Evolutionary conservation across 2,329 filamentous ascomycete species (phyloP), one percentile per base, ranked within the genome.

Genomic region (Fusarium globosum): DNA sequence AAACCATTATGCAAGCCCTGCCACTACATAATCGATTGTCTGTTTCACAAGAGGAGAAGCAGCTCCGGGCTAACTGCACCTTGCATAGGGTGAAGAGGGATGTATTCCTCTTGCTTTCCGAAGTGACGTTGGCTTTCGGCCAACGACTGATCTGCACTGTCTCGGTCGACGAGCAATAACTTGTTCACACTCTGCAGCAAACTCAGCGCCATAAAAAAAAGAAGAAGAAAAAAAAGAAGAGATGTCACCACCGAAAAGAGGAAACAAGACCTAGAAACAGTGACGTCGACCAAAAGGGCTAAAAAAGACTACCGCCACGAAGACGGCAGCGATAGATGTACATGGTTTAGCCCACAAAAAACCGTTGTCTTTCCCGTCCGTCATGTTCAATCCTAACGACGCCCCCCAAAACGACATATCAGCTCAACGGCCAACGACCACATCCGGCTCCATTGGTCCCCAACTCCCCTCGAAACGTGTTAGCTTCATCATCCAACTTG

Each of bases 301-400:
- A 46, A 49, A 26, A 69, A 42, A 21, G 21, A 42, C 26, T 51
- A 51, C 55, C 43, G 36, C 59, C 59, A 53, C 51, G n/a, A 62
- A 61, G 55, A 58, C 20, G n/a, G 41, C 55, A 58, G 55, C 41
- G 39, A 65, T 72, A 63, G 63, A 71, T 48, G 43, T 28, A 15
- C 62, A 63, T 59, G 60, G 65, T 61, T 58, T 42, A 76, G 43
- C 70, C 74, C 74, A 76, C 67, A 72, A 76, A 76, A 76, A 75
- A 58, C 73, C 71, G 72, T 76, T 76, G 70, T 57, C 64, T 67
- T 72, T 65, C 64, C 41, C 41, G 51, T 53, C 55, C 14, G 30
- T 71, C 72, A 61, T 60, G 64, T 65, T 57, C 55, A 66, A 68
- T 66, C 57, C 59, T 61, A 65, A 69, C 48, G 69, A 71, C 61